These are phyloP conservation scores for Dipteronia sinensis DNA, from an alignment of 345 rosid genomes.

Conservation along the genomic window DNA sequence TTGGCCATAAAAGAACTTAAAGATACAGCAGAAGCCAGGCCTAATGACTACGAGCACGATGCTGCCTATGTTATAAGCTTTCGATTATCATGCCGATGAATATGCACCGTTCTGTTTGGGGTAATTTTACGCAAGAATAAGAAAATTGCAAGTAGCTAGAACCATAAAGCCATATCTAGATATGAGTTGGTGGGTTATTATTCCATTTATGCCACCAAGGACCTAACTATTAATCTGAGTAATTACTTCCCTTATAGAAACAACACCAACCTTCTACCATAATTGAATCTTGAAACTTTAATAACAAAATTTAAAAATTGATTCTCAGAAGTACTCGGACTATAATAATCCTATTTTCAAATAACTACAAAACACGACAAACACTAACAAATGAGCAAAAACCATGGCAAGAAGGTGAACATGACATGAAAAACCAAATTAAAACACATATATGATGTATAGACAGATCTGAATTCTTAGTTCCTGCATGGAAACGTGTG, in stretches of 20 bases:
- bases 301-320: not conserved
- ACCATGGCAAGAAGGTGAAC: not conserved
- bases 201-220: not conserved
- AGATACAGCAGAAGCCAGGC: not conserved
- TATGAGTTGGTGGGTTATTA: not conserved
- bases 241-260: not conserved
- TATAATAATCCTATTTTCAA: not conserved
- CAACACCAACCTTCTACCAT: constrained; percentile 15
- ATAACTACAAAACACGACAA: constrained; percentile 8
- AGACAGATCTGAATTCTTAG: constrained; percentile 5
- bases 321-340: not conserved
- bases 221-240: not conserved
- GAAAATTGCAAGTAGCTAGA: constrained; percentile 3
- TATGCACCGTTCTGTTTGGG: not conserved
- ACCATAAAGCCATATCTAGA: not conserved
- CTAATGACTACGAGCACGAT: not conserved
- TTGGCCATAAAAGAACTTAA: not conserved
- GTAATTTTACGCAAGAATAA: not conserved
- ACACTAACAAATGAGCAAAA: not conserved
- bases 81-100: not conserved
- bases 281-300: constrained; percentile 15
- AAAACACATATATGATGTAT: not conserved
- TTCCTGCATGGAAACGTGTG: constrained; percentile 3
- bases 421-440: not conserved
- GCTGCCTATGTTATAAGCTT: not conserved